Conservation (phyloP, 2,329 filamentous ascomycete species). For the Alternaria postmessia region DNA sequence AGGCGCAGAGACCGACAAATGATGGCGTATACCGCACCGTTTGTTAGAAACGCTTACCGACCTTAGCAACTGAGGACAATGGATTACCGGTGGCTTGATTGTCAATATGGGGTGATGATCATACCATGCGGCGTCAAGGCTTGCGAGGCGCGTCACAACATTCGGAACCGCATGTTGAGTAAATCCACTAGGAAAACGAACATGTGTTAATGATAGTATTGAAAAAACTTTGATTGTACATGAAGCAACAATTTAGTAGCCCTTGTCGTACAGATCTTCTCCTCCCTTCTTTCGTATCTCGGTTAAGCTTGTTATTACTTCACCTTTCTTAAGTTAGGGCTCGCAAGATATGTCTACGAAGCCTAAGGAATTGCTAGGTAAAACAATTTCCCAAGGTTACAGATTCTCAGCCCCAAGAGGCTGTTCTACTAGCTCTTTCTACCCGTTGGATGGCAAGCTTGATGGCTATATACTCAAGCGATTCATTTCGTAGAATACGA, state of each 20-base stretch:
- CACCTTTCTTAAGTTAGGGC: neutral
- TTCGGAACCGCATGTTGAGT: neutral
- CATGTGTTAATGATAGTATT: neutral
- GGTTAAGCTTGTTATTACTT: neutral
- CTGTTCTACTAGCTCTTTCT: too few relatives aligned
- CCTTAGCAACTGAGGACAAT: neutral
- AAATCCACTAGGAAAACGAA: neutral
- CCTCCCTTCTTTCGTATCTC: neutral
- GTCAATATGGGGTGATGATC: neutral
- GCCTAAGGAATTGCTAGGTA: neutral
- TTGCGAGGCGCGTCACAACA: neutral
- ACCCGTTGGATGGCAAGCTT: too few relatives aligned
- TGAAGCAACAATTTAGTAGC: neutral
- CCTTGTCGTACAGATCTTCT: neutral
- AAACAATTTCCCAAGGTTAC: accelerated
- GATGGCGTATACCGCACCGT: slow-evolving; percentile 60
- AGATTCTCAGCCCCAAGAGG: accelerated
- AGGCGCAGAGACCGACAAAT: slow-evolving; percentile 49
- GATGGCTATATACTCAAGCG: too few relatives aligned
- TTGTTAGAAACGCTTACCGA: slow-evolving; percentile 44
- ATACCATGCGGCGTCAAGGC: neutral
- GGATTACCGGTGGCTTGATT: neutral
- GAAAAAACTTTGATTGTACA: neutral
- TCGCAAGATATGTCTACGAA: too few relatives aligned
- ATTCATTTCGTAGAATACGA: too few relatives aligned